Conservation (phyloP, 2,329 filamentous ascomycete genomes). For the Aspergillus tanneri region DNA sequence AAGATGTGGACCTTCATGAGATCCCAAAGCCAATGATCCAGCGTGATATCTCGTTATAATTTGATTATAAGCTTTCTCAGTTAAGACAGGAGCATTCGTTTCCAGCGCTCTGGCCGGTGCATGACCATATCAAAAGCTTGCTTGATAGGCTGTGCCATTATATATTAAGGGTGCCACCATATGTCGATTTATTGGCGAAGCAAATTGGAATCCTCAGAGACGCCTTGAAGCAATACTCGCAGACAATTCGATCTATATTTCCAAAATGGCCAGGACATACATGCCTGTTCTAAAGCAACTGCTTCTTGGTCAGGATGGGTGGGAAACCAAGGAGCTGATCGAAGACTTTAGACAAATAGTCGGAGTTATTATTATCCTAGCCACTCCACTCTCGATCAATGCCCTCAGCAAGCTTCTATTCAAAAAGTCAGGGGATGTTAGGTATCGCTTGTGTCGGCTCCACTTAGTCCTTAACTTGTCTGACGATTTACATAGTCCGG, state of each 20-base stretch:
- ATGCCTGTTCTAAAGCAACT: conserved; percentile 21
- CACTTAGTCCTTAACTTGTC: conserved; percentile 24
- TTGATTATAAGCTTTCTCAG: conserved; percentile 14
- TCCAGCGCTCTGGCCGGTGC: conserved; percentile 9
- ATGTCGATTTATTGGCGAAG: conserved; percentile 5
- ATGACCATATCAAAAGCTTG: background rate
- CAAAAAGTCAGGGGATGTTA: conserved; percentile 8
- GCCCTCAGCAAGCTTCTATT: conserved; percentile 16
- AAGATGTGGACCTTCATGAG: conserved; percentile 23
- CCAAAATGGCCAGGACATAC: conserved; percentile 25
- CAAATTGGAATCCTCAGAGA: conserved; percentile 3
- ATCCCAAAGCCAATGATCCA: conserved; percentile 20
- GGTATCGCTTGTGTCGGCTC: conserved; percentile 13
- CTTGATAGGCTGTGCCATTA: conserved; percentile 6
- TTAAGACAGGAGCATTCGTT: conserved; percentile 12
- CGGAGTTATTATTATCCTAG: conserved; percentile 24
- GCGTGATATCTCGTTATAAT: conserved; percentile 23
- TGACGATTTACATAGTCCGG: conserved; percentile 1
- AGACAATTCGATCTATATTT: conserved; percentile 6
- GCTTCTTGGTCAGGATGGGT: conserved; percentile 6
- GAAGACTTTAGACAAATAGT: conserved; percentile 23
- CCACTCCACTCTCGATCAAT: conserved; percentile 20
- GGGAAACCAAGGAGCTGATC: conserved; percentile 11
- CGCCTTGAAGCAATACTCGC: conserved; percentile 12
- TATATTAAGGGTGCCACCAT: conserved; percentile 11